Evolutionary conservation across 2,329 filamentous ascomycete species (phyloP).

Genomic region (Penicillium rolfsii): DNA sequence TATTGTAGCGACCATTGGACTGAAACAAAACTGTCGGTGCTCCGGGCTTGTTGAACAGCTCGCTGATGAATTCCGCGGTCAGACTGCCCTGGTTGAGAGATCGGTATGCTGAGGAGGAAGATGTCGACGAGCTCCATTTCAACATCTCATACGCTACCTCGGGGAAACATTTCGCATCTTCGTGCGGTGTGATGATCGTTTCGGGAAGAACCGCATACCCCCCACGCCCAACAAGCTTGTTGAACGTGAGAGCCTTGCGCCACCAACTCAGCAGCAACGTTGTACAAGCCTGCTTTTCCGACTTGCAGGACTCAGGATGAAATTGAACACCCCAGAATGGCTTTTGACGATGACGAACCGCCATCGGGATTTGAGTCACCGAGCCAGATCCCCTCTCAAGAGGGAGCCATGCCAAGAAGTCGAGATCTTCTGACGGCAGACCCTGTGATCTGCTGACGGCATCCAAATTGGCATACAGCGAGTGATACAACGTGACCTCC

Average conservation of each 20-base stretch:
- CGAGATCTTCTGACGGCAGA: conserved; percentile 33
- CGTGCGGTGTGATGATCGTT: conserved; percentile 25
- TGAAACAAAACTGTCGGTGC: conserved; percentile 46
- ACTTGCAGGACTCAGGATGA: conserved; percentile 88
- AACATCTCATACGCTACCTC: conserved; percentile 54
- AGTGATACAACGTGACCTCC: conserved; percentile 77
- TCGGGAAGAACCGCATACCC: conserved; percentile 25
- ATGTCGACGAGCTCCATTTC: conserved; percentile 38
- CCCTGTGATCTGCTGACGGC: conserved; percentile 21
- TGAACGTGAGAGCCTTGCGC: conserved; percentile 65
- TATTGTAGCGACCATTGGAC: conserved; percentile 47
- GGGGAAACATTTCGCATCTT: conserved; percentile 27
- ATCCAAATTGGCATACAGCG: conserved; percentile 54
- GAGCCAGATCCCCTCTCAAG: conserved; percentile 44
- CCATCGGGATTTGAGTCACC: conserved; percentile 68
- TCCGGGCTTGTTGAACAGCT: conserved; percentile 38
- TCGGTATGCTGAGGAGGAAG: conserved; percentile 31
- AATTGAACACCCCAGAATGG: conserved; percentile 90
- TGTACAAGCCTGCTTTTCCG: conserved; percentile 60
- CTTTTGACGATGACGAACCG: conserved; percentile 65
- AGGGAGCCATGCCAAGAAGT: conserved; percentile 66
- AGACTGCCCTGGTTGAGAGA: conserved; percentile 28
- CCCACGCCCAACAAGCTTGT: conserved; percentile 41
- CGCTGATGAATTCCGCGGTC: conserved; percentile 40
- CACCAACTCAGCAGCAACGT: conserved; percentile 77